A percentile compares a stretch with the other conserved stretches of the same genome.
Evolutionary conservation across 1,139 yeast genomes (phyloP).

Genomic region (Taiozyma sp.): DNA sequence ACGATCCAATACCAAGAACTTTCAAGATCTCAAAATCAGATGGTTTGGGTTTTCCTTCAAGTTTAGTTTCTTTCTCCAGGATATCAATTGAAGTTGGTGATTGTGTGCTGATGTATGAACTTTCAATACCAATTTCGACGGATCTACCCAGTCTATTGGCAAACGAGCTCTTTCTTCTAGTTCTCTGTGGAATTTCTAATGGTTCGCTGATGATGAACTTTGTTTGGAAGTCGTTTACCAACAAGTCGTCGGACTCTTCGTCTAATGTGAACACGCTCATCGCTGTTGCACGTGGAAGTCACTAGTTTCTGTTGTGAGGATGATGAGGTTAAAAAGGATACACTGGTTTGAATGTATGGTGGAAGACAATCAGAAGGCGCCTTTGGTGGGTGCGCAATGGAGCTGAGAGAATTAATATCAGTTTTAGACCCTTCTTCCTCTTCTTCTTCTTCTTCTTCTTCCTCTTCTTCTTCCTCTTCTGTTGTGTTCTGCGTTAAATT

Average conservation of each 20-base stretch:
- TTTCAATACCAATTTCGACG: conserved; percentile 40
- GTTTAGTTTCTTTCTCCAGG: background rate
- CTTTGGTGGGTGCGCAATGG: background rate
- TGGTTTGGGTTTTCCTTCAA: conserved; percentile 28
- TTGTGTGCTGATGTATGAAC: conserved; percentile 22
- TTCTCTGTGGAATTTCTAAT: conserved; percentile 8
- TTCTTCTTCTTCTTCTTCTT: too few relatives aligned
- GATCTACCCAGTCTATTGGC: conserved; percentile 38
- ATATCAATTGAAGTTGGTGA: background rate
- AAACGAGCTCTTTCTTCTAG: conserved; percentile 26
- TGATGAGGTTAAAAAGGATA: background rate
- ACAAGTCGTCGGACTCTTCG: conserved; percentile 15
- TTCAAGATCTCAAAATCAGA: conserved; percentile 70
- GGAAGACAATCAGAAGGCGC: background rate
- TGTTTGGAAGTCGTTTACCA: conserved; percentile 15
- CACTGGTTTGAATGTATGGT: background rate
- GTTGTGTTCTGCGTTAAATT: too few relatives aligned
- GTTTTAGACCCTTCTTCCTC: too few relatives aligned
- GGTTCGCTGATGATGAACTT: conserved; percentile 14
- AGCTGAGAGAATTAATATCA: background rate
- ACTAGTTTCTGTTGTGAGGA: background rate
- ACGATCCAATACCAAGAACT: conserved; percentile 88
- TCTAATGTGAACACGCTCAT: conserved; percentile 21
- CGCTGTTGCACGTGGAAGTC: background rate
- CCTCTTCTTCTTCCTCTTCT: too few relatives aligned